Evolutionary conservation across 2,329 filamentous ascomycete species (phyloP).

Genomic region (Didymosphaeria variabile): DNA sequence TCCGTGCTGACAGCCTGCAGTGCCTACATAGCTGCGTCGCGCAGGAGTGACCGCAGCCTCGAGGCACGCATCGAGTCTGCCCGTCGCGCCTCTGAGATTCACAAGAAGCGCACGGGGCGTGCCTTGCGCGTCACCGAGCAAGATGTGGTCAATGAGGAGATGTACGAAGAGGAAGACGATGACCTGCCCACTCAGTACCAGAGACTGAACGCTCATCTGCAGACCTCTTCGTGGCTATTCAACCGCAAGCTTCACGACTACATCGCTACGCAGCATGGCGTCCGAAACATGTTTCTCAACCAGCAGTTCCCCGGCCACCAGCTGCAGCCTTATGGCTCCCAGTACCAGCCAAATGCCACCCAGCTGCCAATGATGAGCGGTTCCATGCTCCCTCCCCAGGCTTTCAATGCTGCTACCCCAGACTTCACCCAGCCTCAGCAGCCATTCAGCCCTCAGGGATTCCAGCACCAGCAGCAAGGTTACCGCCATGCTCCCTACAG

Average conservation of each 20-base stretch:
- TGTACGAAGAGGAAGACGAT: conserved; percentile 96
- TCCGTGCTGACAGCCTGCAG: conserved; percentile 52
- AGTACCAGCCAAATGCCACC: conserved; percentile 23
- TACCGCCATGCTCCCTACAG: conserved; percentile 58
- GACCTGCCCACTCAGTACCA: conserved; percentile 74
- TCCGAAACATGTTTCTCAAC: conserved; percentile 55
- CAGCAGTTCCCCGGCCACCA: conserved; percentile 52
- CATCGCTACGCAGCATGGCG: conserved; percentile 66
- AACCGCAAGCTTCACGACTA: conserved; percentile 69
- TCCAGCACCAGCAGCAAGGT: conserved; percentile 29
- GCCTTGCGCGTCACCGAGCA: conserved; percentile 82
- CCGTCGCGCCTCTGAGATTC: conserved; percentile 85
- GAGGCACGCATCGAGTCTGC: conserved; percentile 91
- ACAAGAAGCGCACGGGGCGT: conserved; percentile 86
- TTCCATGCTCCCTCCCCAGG: conserved; percentile 46
- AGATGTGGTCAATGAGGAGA: conserved; percentile 89
- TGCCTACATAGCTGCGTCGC: conserved; percentile 90
- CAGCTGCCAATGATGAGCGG: conserved; percentile 37
- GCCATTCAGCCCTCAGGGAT: conserved; percentile 34
- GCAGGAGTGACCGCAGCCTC: conserved; percentile 83
- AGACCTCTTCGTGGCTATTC: conserved; percentile 68
- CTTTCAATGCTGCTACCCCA: conserved; percentile 37
- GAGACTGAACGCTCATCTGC: conserved; percentile 68
- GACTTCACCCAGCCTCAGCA: conserved; percentile 28
- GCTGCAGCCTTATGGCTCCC: conserved; percentile 25